Evolutionary conservation across 106 monocot genomes (phyloP), one percentile per base, ranked within the genome.

Genomic region (Triglochin maritima): DNA sequence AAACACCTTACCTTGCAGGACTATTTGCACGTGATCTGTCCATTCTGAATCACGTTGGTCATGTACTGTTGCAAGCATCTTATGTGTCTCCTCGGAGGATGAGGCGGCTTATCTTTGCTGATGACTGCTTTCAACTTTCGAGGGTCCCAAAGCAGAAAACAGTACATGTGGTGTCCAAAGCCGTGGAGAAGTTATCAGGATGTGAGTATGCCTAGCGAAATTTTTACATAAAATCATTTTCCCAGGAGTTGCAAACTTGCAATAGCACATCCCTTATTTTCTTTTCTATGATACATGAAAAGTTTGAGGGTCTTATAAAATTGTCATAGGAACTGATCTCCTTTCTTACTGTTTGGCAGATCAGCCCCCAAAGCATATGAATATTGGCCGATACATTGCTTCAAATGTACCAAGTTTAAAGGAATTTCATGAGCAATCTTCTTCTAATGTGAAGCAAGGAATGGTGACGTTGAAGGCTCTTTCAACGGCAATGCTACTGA

Each of bases 91-190:
- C 78, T 64, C 82, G 69, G 55, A 73, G 78, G 48, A 57, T 59
- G 76, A 90, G 71, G 63, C 85, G 66, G 43, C 82, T 88, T 63
- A 74, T 91, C 47, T 78, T 96, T 77, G 87, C 91, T 53, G 91
- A 91, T 80, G 96, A 96, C 71, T 85, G 90, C 71, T 96, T 96
- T 86, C 80, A 90, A 74, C 79, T 88, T 53, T 78, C 78, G 48
- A 81, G 72, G 60, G 75, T 87, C 68, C 90, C 88, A 15, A 96
- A 83, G 49, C 80, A 88, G 68, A 96, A 96, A 76, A 74, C 83
- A 4, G 17, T 91, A 44, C 69, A 91, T 84, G 87, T 90, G 54
- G 60, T 96, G 67, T 67, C 69, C 54, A 96, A 91, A 79, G 81
- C 91, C 59, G 70, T 88, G 70, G 83, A 88, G 72, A 66, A 69